Percentiles rank a stretch among this genome's conserved stretches.
Evolutionary conservation across 2,329 filamentous ascomycete genomes (phyloP).

Genomic region (Neofusicoccum cordaticola): DNA sequence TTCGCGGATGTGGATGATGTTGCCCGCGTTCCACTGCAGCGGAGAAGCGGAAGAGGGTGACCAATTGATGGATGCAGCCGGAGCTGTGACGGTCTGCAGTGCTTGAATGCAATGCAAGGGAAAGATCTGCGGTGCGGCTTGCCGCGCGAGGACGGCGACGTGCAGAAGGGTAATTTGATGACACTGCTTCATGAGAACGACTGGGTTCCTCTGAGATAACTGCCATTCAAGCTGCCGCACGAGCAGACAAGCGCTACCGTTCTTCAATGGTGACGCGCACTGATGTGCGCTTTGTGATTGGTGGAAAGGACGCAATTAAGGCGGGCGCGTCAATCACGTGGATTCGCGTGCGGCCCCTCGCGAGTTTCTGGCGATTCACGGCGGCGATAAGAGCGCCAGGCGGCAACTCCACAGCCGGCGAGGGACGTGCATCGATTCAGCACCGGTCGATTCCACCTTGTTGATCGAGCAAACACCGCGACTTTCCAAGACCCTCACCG

Average conservation of each 20-base stretch:
- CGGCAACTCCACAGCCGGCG: not conserved
- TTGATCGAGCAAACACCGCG: not conserved
- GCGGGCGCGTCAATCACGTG: not conserved
- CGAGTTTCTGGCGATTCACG: not conserved
- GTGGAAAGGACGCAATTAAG: too few species aligned
- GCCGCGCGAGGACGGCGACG: not conserved
- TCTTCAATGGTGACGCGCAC: too few species aligned
- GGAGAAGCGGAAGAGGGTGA: not conserved
- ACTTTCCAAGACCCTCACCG: not conserved
- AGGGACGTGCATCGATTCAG: constrained; percentile 6
- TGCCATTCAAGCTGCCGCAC: too few species aligned
- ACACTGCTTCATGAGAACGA: not conserved
- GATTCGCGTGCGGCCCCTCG: not conserved
- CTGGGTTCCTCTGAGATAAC: too few species aligned
- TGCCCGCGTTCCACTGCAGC: not conserved
- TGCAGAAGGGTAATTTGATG: not conserved
- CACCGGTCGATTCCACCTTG: not conserved
- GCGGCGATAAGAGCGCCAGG: not conserved
- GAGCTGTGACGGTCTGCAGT: too few species aligned
- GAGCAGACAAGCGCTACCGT: too few species aligned
- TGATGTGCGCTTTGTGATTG: too few species aligned
- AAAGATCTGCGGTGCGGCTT: not conserved
- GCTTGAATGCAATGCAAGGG: not conserved
- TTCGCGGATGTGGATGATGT: not conserved
- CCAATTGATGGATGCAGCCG: not conserved